Evolutionary conservation across 805 yeast species (phyloP), one percentile per base, ranked within the genome.

Genomic region (Metschnikowia noctiluminum): DNA sequence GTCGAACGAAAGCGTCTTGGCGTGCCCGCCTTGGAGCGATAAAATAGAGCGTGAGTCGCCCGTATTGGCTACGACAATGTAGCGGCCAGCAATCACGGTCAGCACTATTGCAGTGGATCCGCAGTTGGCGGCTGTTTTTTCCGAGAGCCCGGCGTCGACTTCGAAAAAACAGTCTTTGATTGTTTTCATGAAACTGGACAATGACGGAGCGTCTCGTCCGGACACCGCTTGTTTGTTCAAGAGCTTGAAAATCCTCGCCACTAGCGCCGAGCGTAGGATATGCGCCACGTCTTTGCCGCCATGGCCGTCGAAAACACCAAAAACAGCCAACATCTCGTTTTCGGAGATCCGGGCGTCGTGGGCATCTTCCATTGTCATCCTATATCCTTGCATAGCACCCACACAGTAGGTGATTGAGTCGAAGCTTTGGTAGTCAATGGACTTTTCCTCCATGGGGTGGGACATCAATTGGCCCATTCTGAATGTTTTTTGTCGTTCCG

Each of bases 241-340:
- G 14, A 51, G 41, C 37, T 58, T 58, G 54, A 73, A 70, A n/a
- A 77, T 64, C 31, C 58, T 46, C 21, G 56, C 56, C 6, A 76
- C 74, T 26, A 82, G 65, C 21, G 62, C 60, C 21, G 70, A 70
- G 38, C 82, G 73, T 5, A 86, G 64, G 52, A 69, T 79, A 34
- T 73, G 73, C 1, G 91, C 82, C 21, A 86, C 76, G 27, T 77
- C 76, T 6, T 77, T 71, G 13, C 92, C 91, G 2, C 95, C 95
- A 63, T 87, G 95, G 2, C 95, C 95, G 64, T 87, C 95, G 64
- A 84, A 87, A 1, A 87, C 86, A 0, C 85, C 89, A 62, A 83
- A 85, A 2, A 86, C 74, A 11, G 79, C 69, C 28, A 69, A 53
- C 11, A 66, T 40, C 31, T 69, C 73, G 50, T 70, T 72, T 43